Base-by-base conservation (phyloP, 306 rosid genomes). In the Quercus ilex region DNA sequence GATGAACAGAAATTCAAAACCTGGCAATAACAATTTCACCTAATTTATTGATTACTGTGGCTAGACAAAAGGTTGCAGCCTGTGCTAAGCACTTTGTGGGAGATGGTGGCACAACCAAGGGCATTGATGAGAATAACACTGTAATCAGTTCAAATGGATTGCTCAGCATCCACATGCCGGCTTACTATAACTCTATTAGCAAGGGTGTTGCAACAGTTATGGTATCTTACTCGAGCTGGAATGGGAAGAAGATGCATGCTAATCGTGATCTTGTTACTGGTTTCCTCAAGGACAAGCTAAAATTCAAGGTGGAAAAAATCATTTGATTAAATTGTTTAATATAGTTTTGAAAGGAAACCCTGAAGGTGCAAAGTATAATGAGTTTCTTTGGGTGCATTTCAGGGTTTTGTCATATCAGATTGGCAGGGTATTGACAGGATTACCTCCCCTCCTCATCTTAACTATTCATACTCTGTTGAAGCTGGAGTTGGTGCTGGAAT, bases 31-130 rank as follows among this genome's bases (percentile, higher is more conserved):
- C 13, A 73, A 62, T 49, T 67, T 14, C 25, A 21, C 49, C 75
- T 55, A 30, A 35, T 78, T 21, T 55, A 35, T 81, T 43, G n/a
- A 52, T 79, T 83, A 18, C 64, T 69, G 73, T 21, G 71, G 76
- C 20, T 68, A 95, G 99, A 83, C 86, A 83, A 84, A 95, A 95
- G 85, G 92, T 95, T 83, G 97, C 96, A 28, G 99, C 99, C 67
- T 95, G 99, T 82, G 98, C 97, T 60, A 95, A 95, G 94, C 99
- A 95, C 79, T 95, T 74, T 53, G 70, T 95, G 58, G 99, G 99
- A 80, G 99, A 95, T 78, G 99, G 99, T 55, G 99, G 99, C 81
- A 95, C 99, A 19, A 89, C 70, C 77, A 84, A 80, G 83, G 99
- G 99, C 60, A 88, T 95, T 71, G 89, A 95, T 71, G 98, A 95